Conservation (phyloP, 2,329 filamentous ascomycete species). For the Ophiostoma novo-ulmi region DNA sequence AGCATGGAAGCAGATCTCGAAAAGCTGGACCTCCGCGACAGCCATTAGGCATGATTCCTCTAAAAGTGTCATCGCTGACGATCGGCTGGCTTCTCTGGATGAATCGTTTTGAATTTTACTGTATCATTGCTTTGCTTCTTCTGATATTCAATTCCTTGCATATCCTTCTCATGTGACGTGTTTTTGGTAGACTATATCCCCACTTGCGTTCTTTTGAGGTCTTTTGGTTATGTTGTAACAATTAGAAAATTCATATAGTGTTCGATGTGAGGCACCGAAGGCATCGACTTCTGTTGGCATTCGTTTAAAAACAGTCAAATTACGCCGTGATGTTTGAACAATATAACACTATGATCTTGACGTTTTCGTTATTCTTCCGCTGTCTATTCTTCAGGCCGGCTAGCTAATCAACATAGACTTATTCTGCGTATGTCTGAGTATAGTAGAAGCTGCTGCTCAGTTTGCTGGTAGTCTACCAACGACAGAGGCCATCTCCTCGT, state of each 20-base stretch:
- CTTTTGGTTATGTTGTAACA: background rate
- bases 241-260: background rate
- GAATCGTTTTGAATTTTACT: background rate
- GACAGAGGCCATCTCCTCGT: constrained; percentile 92
- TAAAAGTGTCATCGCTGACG: background rate
- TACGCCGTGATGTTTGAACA: background rate
- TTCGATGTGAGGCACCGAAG: background rate
- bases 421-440: background rate
- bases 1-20: constrained; percentile 72
- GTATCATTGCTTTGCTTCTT: background rate
- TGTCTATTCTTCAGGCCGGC: background rate
- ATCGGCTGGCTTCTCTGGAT: background rate
- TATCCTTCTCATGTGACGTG: background rate
- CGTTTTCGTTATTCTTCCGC: background rate
- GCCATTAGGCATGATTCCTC: background rate
- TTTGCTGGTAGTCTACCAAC: constrained; percentile 75
- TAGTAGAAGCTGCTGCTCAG: constrained; percentile 34
- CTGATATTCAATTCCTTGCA: background rate
- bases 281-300: background rate
- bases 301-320: background rate
- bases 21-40: constrained; percentile 47
- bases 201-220: background rate
- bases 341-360: background rate
- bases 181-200: background rate
- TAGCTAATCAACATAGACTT: background rate